A percentile compares a stretch with the other conserved stretches of the same genome.
Evolutionary conservation across 352 stramenopile species (phyloP).

Genomic region (Thalassiosira hispida): DNA sequence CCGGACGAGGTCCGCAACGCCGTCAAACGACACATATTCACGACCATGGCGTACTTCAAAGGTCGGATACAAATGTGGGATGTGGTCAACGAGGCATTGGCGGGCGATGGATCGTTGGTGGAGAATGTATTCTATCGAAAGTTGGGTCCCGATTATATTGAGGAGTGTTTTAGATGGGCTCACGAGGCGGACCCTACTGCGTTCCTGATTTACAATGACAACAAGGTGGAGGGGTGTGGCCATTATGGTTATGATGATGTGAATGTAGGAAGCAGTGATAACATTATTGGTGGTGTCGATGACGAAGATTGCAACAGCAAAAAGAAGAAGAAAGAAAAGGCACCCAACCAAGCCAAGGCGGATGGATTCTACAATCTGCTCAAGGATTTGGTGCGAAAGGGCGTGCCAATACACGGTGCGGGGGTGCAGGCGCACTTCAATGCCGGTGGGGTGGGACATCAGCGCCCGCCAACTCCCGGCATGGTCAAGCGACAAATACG

Average conservation of each 20-base stretch:
- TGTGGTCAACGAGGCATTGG: constrained; percentile 86
- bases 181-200: constrained; percentile 81
- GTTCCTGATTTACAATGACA: constrained; percentile 85
- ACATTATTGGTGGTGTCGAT: background rate
- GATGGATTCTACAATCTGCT: constrained; percentile 81
- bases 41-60: constrained; percentile 83
- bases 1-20: constrained; percentile 66
- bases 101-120: constrained; percentile 80
- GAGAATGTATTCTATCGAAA: constrained; percentile 86
- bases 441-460: constrained; percentile 64
- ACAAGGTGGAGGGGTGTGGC: constrained; percentile 86
- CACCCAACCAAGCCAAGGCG: constrained; percentile 67
- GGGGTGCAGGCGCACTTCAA: constrained; percentile 86
- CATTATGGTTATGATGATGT: constrained; percentile 10
- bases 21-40: constrained; percentile 82
- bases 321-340: background rate
- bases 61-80: constrained; percentile 84
- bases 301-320: background rate
- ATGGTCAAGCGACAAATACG: constrained; percentile 85
- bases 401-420: constrained; percentile 82
- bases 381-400: constrained; percentile 68
- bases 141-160: constrained; percentile 84
- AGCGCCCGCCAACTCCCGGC: constrained; percentile 74
- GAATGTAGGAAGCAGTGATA: too few relatives aligned
- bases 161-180: constrained; percentile 85